Evolutionary conservation across 495 filamentous ascomycete species (phyloP), one percentile per base, ranked within the genome.

Genomic region (Sporormia fimetaria): DNA sequence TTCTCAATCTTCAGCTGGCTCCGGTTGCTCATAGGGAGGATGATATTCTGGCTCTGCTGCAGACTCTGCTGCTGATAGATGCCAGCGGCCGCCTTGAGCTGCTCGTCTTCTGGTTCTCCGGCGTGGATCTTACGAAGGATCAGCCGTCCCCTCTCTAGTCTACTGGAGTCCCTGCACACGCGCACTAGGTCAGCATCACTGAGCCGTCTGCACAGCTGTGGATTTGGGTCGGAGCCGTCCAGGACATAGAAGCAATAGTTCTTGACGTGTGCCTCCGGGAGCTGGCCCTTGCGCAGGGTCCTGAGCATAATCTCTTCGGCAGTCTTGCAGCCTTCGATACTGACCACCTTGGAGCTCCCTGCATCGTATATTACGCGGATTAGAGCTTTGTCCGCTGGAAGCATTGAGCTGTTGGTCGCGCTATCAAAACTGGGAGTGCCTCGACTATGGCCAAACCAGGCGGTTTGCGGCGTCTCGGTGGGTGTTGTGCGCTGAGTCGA

Each of bases 91-190:
- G 81, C 73, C 48, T 78, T 73, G 40, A 94, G 67, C 57, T 95
- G 86, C 20, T 83, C 69, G 17, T 74, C 68, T 27, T 85, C 81
- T 6, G 87, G 87, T 51, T 92, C 83, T 9, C 85, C 87, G 16
- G 79, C 74, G 57, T 87, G 83, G 17, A 90, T 83, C 56, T 88
- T 87, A 17, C 87, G 69, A 2, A 99, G 67, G 37, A 99, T 95
- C 35, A 99, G 70, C 18, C 87, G 76, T 43, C 84, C 85, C 40
- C 92, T 75, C 55, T 99, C 92, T 2, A 80, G 75, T 15, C 83
- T 68, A 21, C 63, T 73, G 51, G 69, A 68, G 51, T 87, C 80
- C 37, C 74, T 75, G 54, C 86, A 84, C 27, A 96, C 78, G 32
- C 83, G 76, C 68, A 92, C 77, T 11, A 96, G 65, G 55, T 99